These are phyloP conservation scores for Aspergillus funiculosus DNA, from an alignment of 495 filamentous ascomycete genomes.

Conservation along the genomic window DNA sequence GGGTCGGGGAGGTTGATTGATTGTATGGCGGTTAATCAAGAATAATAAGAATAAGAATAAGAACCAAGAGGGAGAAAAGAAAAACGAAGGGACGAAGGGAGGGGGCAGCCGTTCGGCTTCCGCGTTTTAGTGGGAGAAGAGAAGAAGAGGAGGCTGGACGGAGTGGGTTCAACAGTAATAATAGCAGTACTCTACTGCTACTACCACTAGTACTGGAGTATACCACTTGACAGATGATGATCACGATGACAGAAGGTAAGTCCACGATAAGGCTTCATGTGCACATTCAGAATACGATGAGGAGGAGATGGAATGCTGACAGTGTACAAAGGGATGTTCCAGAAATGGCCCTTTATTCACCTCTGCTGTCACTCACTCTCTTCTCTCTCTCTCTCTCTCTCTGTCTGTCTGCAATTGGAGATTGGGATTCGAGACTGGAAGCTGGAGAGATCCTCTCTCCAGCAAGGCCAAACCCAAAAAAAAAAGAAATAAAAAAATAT, in stretches of 20 bases:
- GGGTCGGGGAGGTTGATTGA: slow-evolving; percentile 10
- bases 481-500: slow-evolving; percentile 7
- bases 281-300: neutral
- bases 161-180: too few relatives aligned
- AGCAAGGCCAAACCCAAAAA: slow-evolving; percentile 9
- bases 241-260: slow-evolving; percentile 4
- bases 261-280: neutral
- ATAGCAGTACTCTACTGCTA: too few relatives aligned
- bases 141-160: too few relatives aligned
- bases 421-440: slow-evolving; percentile 3
- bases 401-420: slow-evolving; percentile 1
- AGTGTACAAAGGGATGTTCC: slow-evolving; percentile 4
- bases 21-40: too few relatives aligned
- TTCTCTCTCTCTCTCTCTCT: too few relatives aligned
- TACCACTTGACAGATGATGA: slow-evolving; percentile 1
- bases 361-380: too few relatives aligned
- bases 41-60: too few relatives aligned
- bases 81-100: slow-evolving; percentile 7
- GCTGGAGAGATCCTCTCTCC: neutral
- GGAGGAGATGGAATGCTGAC: slow-evolving; percentile 1
- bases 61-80: slow-evolving; percentile 4
- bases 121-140: slow-evolving; percentile 22
- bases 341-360: too few relatives aligned
- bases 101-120: slow-evolving; percentile 16
- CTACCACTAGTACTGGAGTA: too few relatives aligned